phyloP scores from a whole-genome alignment of 345 rosid genomes.

The Cochlearia excelsa region DNA sequence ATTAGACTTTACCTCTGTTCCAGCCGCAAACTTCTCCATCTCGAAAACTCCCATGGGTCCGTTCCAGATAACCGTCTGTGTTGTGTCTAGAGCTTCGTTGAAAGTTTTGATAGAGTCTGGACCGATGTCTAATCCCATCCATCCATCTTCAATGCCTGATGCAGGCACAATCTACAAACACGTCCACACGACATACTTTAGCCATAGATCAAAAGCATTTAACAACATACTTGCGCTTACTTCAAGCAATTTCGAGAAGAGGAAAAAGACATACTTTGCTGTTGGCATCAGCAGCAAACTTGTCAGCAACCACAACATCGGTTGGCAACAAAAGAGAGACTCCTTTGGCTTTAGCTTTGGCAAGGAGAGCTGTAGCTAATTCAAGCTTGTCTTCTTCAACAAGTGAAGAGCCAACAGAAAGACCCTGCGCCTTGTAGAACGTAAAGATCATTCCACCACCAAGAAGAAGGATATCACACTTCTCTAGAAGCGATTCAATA shows the following conservation, averaged over 20 bases:
- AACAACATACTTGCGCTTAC: background rate
- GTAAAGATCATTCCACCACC: conserved; percentile 99
- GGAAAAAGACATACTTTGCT: conserved; percentile 56
- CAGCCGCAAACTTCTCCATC: conserved; percentile 81
- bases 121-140: conserved; percentile 97
- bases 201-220: background rate
- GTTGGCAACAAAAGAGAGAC: conserved; percentile 78
- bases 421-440: conserved; percentile 96
- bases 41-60: conserved; percentile 99
- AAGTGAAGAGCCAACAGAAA: conserved; percentile 76
- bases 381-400: conserved; percentile 95
- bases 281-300: conserved; percentile 87
- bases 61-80: conserved; percentile 88
- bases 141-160: conserved; percentile 73
- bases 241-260: background rate
- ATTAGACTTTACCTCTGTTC: conserved; percentile 66
- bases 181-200: conserved; percentile 13
- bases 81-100: conserved; percentile 58
- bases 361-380: conserved; percentile 73
- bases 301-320: conserved; percentile 87
- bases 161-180: conserved; percentile 64
- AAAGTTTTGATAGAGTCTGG: conserved; percentile 77
- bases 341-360: conserved; percentile 89
- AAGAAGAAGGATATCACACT: conserved; percentile 72
- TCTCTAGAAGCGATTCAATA: conserved; percentile 82